phyloP scores from a whole-genome alignment of 768 basidiomycete genomes.

The Lepiota venenata region DNA sequence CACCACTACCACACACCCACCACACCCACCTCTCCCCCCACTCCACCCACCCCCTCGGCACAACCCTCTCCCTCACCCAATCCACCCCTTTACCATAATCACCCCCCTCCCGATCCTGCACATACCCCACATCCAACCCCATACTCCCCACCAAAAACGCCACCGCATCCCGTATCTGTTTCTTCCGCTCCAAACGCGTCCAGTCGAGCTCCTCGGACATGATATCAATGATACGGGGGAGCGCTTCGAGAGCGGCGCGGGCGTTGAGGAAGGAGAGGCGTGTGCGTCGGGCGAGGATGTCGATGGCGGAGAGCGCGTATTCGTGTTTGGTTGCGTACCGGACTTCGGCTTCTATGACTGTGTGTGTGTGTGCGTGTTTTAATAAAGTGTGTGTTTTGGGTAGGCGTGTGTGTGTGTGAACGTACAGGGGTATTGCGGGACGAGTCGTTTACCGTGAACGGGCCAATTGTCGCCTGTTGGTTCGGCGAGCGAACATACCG shows the following conservation, averaged over 20 bases:
- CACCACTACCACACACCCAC: background rate
- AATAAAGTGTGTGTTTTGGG: background rate
- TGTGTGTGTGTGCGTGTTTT: background rate
- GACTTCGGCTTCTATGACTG: conserved; percentile 91
- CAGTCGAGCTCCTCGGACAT: conserved; percentile 87
- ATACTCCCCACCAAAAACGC: conserved; percentile 78
- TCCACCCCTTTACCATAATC: conserved; percentile 23
- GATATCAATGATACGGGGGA: conserved; percentile 87
- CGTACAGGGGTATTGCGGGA: conserved; percentile 73
- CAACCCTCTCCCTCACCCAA: conserved; percentile 22
- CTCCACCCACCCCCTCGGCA: conserved; percentile 12
- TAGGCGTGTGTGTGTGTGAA: conserved; percentile 1
- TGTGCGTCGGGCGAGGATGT: conserved; percentile 89
- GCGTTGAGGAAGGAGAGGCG: conserved; percentile 93
- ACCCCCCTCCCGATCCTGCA: conserved; percentile 16
- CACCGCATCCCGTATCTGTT: conserved; percentile 58
- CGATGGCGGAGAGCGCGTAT: conserved; percentile 89
- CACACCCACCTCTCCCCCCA: conserved; percentile 15
- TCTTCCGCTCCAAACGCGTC: conserved; percentile 52
- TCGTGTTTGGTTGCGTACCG: conserved; percentile 86
- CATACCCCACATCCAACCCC: conserved; percentile 67
- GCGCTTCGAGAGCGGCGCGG: conserved; percentile 75
- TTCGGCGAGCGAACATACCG: conserved; percentile 77
- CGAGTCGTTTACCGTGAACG: conserved; percentile 76
- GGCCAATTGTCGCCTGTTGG: conserved; percentile 82